phyloP scores from a whole-genome alignment of 257 asterid genomes.

The Solanum raphanifolium region DNA sequence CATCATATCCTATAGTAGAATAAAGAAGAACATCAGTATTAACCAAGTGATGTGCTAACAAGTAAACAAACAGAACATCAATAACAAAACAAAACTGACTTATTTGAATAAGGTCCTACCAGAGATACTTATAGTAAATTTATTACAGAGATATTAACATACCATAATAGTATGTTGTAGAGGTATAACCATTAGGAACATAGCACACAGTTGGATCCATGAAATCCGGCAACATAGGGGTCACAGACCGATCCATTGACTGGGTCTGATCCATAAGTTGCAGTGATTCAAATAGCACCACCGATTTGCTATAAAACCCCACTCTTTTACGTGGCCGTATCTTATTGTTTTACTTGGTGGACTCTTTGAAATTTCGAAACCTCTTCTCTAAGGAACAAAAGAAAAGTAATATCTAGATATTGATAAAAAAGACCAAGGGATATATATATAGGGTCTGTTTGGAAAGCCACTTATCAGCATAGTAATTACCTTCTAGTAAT shows the following conservation, averaged over 20 bases:
- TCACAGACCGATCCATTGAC: constrained; percentile 12
- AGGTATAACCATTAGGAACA: constrained; percentile 40
- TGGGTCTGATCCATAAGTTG: too few species aligned
- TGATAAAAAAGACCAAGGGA: too few species aligned
- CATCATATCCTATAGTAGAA: constrained; percentile 19
- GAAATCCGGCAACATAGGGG: constrained; percentile 29
- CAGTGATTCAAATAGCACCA: too few species aligned
- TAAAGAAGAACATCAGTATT: neutral
- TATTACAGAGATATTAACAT: neutral
- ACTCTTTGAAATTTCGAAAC: too few species aligned
- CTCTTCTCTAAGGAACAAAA: too few species aligned
- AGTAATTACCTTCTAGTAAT: too few species aligned
- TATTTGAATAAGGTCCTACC: neutral
- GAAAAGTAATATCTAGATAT: too few species aligned
- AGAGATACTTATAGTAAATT: neutral
- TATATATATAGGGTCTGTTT: too few species aligned
- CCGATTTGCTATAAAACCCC: too few species aligned
- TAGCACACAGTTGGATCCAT: constrained; percentile 37
- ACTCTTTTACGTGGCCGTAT: too few species aligned
- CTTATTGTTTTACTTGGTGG: too few species aligned
- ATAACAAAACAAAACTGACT: neutral
- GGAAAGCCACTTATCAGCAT: too few species aligned
- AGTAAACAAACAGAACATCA: neutral
- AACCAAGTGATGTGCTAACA: neutral
- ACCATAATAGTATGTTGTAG: constrained; percentile 27